Percentiles rank a stretch among this genome's conserved stretches.
These are phyloP conservation scores for Talaromyces sp. DNA, from an alignment of 2,329 filamentous ascomycete species.

Conservation along the genomic window DNA sequence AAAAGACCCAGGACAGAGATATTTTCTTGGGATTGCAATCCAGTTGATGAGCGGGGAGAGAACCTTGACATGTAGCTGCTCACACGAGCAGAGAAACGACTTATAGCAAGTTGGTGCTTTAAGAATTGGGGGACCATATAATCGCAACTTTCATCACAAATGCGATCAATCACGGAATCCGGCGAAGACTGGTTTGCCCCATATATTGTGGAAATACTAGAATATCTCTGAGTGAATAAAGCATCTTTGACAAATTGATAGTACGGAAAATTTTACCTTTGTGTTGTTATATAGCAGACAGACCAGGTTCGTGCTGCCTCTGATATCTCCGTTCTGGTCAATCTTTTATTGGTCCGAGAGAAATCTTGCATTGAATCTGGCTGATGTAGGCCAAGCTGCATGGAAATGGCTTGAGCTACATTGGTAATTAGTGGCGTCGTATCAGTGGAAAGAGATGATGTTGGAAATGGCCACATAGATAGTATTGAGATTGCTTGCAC, in stretches of 20 bases:
- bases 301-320: conserved; percentile 22
- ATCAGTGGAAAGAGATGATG: conserved; percentile 19
- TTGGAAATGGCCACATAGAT: conserved; percentile 29
- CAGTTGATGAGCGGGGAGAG: background rate
- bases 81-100: conserved; percentile 12
- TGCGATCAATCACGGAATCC: conserved; percentile 1
- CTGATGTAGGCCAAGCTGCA: conserved; percentile 25
- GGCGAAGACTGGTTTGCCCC: background rate
- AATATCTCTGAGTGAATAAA: background rate
- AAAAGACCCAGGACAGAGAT: background rate
- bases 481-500: conserved; percentile 25
- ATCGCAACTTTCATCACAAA: conserved; percentile 1
- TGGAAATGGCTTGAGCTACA: conserved; percentile 19
- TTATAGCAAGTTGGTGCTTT: conserved; percentile 10
- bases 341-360: conserved; percentile 11
- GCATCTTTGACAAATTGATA: too few species aligned
- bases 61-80: conserved; percentile 5
- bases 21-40: background rate
- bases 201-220: background rate
- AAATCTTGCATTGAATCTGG: conserved; percentile 22
- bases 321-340: conserved; percentile 12
- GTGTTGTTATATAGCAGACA: conserved; percentile 10
- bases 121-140: conserved; percentile 4
- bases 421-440: conserved; percentile 18
- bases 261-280: background rate